Evolutionary conservation across 176 grass and related monocot genomes (phyloP).

Genomic region (Themeda triandra): DNA sequence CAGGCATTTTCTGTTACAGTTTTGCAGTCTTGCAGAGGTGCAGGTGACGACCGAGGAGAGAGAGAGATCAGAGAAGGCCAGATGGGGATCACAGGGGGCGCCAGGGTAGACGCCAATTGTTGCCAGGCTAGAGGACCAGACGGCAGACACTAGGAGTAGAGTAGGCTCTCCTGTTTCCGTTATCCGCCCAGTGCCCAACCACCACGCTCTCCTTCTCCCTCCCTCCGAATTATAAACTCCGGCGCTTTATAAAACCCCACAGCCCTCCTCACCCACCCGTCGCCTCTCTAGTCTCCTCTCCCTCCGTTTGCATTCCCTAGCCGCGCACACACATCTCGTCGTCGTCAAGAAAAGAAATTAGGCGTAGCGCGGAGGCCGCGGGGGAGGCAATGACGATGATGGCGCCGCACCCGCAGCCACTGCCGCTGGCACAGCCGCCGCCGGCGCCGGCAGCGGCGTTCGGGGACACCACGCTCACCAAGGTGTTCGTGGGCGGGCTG

Average conservation of each 20-base stretch:
- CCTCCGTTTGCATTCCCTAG: not conserved
- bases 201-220: not conserved
- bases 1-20: slow-evolving; percentile 31
- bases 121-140: slow-evolving; percentile 37
- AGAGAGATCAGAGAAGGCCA: not conserved
- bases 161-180: slow-evolving; percentile 29
- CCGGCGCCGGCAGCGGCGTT: slow-evolving; percentile 26
- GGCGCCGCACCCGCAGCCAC: not conserved
- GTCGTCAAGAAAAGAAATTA: not conserved
- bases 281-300: not conserved
- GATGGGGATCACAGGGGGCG: too few species aligned
- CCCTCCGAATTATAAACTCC: slow-evolving; percentile 23
- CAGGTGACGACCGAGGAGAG: not conserved
- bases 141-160: slow-evolving; percentile 24
- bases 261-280: not conserved
- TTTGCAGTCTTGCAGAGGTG: not conserved
- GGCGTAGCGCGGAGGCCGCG: not conserved
- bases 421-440: not conserved
- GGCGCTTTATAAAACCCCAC: slow-evolving; percentile 28
- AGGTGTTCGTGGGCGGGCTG: slow-evolving; percentile 97
- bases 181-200: slow-evolving; percentile 26
- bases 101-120: not conserved
- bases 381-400: slow-evolving; percentile 36
- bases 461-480: slow-evolving; percentile 90
- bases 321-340: not conserved